Percentiles rank a stretch among this genome's conserved stretches.
These are phyloP conservation scores for Xerocomus spinulosus DNA, from an alignment of 768 basidiomycete species.

Conservation along the genomic window DNA sequence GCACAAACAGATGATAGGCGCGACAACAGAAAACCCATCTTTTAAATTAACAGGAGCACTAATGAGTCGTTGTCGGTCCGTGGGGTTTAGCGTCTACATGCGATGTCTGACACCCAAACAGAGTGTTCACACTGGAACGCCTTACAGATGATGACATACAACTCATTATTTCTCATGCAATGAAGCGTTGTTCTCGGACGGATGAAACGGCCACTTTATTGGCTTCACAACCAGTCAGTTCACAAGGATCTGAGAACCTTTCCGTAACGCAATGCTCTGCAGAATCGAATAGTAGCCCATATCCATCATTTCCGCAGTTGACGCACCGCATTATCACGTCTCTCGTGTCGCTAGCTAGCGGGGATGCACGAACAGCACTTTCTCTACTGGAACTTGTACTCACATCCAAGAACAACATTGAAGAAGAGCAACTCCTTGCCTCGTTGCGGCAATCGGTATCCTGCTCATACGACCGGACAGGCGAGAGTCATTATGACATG, in stretches of 20 bases:
- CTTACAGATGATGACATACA: constrained; percentile 60
- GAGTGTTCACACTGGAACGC: constrained; percentile 70
- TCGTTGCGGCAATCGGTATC: constrained; percentile 60
- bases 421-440: constrained; percentile 48
- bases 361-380: constrained; percentile 75
- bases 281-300: constrained; percentile 14
- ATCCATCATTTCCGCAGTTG: constrained; percentile 35
- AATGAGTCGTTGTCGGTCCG: constrained; percentile 71
- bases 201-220: neutral
- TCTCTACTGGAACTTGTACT: constrained; percentile 72
- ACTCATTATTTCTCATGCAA: constrained; percentile 53
- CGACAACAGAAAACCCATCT: constrained; percentile 87
- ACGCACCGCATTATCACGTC: constrained; percentile 44
- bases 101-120: constrained; percentile 30
- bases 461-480: constrained; percentile 68
- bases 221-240: constrained; percentile 7
- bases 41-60: constrained; percentile 75
- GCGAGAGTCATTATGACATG: constrained; percentile 76
- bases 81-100: constrained; percentile 2
- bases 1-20: constrained; percentile 57
- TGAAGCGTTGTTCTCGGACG: constrained; percentile 32
- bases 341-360: constrained; percentile 52
- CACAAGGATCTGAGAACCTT: constrained; percentile 17
- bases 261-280: constrained; percentile 17
- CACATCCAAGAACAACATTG: constrained; percentile 34